Conservation (phyloP, 1,284 basidiomycete species). For the Peniophora sp. region DNA sequence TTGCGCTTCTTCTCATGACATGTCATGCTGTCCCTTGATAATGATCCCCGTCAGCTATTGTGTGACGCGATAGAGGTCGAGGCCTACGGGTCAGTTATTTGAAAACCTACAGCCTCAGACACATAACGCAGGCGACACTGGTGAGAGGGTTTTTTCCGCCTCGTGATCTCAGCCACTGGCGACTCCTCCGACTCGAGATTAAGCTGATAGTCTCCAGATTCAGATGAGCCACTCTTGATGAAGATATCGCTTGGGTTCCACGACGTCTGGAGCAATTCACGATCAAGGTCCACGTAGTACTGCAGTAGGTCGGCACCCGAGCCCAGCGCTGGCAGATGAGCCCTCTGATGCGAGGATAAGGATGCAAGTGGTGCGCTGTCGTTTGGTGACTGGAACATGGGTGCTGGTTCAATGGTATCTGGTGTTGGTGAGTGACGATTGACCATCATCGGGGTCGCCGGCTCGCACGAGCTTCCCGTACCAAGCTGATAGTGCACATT, state of each 20-base stretch:
- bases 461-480: too few species aligned
- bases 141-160: constrained; percentile 32
- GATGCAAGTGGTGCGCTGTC: too few species aligned
- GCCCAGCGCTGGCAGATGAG: too few species aligned
- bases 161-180: constrained; percentile 1
- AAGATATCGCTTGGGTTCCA: constrained; percentile 51
- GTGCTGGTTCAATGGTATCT: too few species aligned
- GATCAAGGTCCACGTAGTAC: constrained; percentile 22
- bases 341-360: too few species aligned
- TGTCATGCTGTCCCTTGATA: constrained; percentile 53
- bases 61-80: background rate
- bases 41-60: background rate
- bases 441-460: too few species aligned
- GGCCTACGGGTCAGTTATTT: constrained; percentile 51
- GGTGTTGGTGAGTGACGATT: too few species aligned
- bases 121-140: constrained; percentile 46
- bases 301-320: constrained; percentile 15
- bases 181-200: background rate
- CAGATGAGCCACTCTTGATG: background rate
- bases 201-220: background rate
- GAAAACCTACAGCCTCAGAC: constrained; percentile 45
- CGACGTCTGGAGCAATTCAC: constrained; percentile 52
- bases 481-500: too few species aligned
- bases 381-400: too few species aligned
- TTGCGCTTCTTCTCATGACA: constrained; percentile 70